Evolutionary conservation across 495 filamentous ascomycete species (phyloP), one percentile per base, ranked within the genome.

Genomic region (Penicillium paxilli): DNA sequence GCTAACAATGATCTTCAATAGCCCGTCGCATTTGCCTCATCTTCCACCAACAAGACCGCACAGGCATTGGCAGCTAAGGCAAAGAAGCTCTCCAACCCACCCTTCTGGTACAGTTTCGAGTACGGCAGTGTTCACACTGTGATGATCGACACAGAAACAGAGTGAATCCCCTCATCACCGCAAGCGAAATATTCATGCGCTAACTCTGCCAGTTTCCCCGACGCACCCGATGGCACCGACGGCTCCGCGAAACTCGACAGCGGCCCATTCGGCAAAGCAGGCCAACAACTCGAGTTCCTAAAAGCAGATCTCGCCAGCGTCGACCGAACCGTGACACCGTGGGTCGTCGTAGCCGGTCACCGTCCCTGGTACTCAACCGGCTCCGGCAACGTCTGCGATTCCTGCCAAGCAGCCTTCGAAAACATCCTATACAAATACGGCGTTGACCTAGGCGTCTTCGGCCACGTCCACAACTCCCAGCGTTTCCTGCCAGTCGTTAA

Each of bases 41-140:
- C 65, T 0, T 80, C 80, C 1, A 60, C 69, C 11, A 81, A 79
- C 69, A 57, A 59, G 12, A 70, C 70, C 2, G 81, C 81, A 0
- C 70, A 70, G 22, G 49, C 70, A 14, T 67, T 71, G 30, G 81
- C 81, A 14, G 68, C 71, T 42, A 69, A 74, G 54, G 83, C 83
- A 3, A 60, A 67, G 5, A 37, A 52, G 22, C 73, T 83, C 4
- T 68, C 83, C 3, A 78, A 81, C 24, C 83, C 83, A 1, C 83
- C 83, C 1, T 85, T 85, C 69, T 85, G 82, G 82, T 85, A 83
- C 65, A 83, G 81, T 0, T 85, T 85, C 64, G 81, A 85, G 44
- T 83, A 84, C 68, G 82, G 82, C 56, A 79, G 83, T 75, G 73
- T 72, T 5, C 82, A 85, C 66, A 62, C 80, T 46, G 66, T 74